Base-by-base conservation (phyloP, 108 stramenopile genomes). In the Cyclotella cryptica region DNA sequence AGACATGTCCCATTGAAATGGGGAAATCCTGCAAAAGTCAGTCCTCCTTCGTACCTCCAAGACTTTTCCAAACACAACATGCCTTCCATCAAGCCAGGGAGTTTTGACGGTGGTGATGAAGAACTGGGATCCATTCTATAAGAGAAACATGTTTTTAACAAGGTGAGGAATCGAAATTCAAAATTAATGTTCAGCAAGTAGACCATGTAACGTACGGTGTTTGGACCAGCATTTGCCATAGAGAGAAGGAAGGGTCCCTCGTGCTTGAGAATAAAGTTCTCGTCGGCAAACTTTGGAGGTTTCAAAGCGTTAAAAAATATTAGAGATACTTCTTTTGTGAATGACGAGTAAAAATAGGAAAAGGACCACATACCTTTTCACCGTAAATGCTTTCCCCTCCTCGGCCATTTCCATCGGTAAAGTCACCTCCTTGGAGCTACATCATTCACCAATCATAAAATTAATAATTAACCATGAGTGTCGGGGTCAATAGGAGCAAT, bases 61-160 rank as follows among this genome's bases (percentile, higher is more conserved):
- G 15, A 98, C 97, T 72, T 94, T 96, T 67, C 99, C 99, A 87
- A 99, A 99, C 8, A 99, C 99, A 76, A 99, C 98, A 69, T 98
- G 98, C 68, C 74, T 66, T 77, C 85, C 88, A 79, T 99, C 98
- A 57, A 99, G 72, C 98, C 97, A 98, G 19, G 95, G 86, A n/a
- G 97, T 98, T 68, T 97, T 94, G 76, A 92, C 96, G 64, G 97
- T 98, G 35, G 97, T 98, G 79, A 98, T 97, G 86, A 98, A 98
- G 86, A 98, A 97, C 79, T 99, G 98, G 35, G 85, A 92, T 79
- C 98, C 96, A 72, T 96, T 96, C 69, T 90, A 49, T n/a, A 60
- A 67, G 17, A 64, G 42, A 43, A 9, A 43, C 0, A 43, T 4
- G 5, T 29, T 30, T 13, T 2, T 14, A 22, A 27, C 9, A 58